Evolutionary conservation across 441 rosid genomes (phyloP), one percentile per base, ranked within the genome.

Genomic region (Monsonia emarginata): DNA sequence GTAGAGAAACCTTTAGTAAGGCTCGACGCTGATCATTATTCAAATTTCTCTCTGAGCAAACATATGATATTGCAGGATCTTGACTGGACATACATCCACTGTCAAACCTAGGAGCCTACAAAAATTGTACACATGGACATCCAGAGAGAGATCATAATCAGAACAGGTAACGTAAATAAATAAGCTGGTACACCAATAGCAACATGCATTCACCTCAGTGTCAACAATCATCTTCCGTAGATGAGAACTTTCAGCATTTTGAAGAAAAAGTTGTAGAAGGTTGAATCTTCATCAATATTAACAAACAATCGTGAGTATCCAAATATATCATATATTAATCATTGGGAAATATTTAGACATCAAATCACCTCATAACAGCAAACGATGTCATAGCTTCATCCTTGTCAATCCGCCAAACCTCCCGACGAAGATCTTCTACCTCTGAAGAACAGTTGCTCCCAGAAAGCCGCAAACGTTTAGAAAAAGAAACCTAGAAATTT

Each of bases 11-110:
- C 99, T 91, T 95, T 50, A 91, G 81, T 80, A 95, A 87, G 65
- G 97, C 94, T 74, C 95, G 91, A 44, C 96, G 97, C 82, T 95
- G 99, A 82, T 95, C 97, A 71, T 84, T 83, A 78, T 95, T 95
- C 72, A 95, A 79, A 80, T 83, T 84, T 76, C 82, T 82, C 78
- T 85, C 92, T 19, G 99, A 88, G 96, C 95, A 84, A 65, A 95
- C 79, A 75, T 95, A 95, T 42, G 99, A 91, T 78, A 95, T 74
- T 40, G 97, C 96, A 68, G 99, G 97, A 80, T 95, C 97, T 79
- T 95, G 99, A 83, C 97, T 95, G 74, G 81, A 84, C 78, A 88
- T 75, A 72, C 88, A 85, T 58, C 97, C 96, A 75, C 83, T 81
- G 63, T 95, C 99, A 77, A 95, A 95, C 81, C 95, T 83, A 64